A percentile compares a stretch with the other conserved stretches of the same genome.
Conservation (phyloP, 176 grass and related monocot genomes). For the Paspalum notatum region DNA sequence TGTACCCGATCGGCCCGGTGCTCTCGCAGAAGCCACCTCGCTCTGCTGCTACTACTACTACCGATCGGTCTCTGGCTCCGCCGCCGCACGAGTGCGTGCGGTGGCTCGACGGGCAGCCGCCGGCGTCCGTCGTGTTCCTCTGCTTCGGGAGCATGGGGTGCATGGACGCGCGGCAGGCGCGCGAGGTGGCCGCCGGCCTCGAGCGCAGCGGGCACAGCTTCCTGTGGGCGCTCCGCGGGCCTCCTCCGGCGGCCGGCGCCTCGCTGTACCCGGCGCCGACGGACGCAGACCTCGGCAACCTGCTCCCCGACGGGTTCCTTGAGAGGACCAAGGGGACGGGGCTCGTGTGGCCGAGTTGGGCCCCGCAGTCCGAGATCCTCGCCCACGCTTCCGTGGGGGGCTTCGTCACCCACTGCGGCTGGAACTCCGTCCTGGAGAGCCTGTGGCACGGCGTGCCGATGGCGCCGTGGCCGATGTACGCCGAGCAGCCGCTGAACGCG, state of each 20-base stretch:
- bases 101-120: constrained; percentile 63
- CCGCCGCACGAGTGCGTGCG: constrained; percentile 17
- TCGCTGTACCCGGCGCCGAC: background rate
- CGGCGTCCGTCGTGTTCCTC: constrained; percentile 54
- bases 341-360: constrained; percentile 27
- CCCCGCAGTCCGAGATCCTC: constrained; percentile 28
- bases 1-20: constrained; percentile 49
- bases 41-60: no score
- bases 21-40: background rate
- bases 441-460: constrained; percentile 37
- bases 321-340: constrained; percentile 27
- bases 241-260: no score
- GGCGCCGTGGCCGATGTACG: constrained; percentile 34
- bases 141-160: constrained; percentile 57
- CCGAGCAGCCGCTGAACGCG: constrained; percentile 49
- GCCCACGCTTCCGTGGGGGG: constrained; percentile 29
- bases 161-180: background rate
- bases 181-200: constrained; percentile 2
- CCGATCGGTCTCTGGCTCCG: background rate
- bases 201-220: constrained; percentile 6
- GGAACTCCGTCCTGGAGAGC: constrained; percentile 32
- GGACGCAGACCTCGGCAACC: background rate
- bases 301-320: constrained; percentile 31
- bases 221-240: constrained; percentile 8
- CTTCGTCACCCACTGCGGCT: constrained; percentile 39